phyloP scores from a whole-genome alignment of 129 eudicot species.

The Centella asiatica region DNA sequence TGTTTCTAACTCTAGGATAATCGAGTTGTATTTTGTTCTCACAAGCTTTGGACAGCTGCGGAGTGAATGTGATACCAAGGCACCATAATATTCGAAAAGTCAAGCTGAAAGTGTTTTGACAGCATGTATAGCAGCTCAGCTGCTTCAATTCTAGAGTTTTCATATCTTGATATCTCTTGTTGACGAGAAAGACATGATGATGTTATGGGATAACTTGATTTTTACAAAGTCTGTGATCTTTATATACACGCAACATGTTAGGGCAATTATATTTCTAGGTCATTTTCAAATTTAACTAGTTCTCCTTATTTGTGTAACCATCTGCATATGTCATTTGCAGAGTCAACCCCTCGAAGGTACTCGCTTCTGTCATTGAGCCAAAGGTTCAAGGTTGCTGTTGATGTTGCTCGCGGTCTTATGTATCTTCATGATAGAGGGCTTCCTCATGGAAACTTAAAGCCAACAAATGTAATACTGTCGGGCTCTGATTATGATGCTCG shows the following conservation, averaged over 20 bases:
- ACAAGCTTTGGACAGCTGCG: not conserved
- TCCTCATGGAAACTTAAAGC: conserved; percentile 94
- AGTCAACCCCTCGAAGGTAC: conserved; percentile 89
- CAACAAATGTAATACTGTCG: conserved; percentile 69
- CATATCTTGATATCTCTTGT: not conserved
- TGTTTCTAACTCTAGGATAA: no score
- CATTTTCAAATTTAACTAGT: not conserved
- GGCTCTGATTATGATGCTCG: conserved; percentile 52
- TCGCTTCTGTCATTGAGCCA: conserved; percentile 68
- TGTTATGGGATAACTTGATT: no score
- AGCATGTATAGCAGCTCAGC: not conserved
- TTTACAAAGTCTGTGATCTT: no score
- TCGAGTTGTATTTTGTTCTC: not conserved
- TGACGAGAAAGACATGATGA: not conserved
- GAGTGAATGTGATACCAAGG: no score
- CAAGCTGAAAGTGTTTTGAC: not conserved
- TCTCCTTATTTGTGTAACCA: not conserved
- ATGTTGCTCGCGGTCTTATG: conserved; percentile 71
- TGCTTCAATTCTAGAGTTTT: not conserved
- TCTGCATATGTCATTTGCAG: conserved; percentile 30
- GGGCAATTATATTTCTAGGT: no score
- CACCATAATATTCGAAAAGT: not conserved
- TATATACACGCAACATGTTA: no score
- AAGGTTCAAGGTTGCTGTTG: conserved; percentile 77
- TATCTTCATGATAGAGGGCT: conserved; percentile 79